Percentiles rank a stretch among this genome's conserved stretches.
phyloP scores from a whole-genome alignment of 129 eudicot genomes.

The Erigeron canadensis region DNA sequence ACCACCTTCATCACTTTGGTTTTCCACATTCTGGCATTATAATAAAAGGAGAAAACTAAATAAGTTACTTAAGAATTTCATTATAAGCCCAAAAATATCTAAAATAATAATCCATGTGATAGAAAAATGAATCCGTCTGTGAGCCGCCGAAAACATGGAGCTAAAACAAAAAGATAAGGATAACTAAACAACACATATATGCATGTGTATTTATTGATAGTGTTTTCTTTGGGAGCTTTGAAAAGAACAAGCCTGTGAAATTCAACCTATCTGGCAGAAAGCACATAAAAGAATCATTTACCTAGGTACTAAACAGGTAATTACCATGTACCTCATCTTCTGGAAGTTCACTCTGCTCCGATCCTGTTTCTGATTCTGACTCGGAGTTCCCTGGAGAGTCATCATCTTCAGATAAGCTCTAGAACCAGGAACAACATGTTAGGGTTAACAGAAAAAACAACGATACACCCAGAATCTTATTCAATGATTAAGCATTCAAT shows the following conservation, averaged over 20 bases:
- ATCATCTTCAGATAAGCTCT: conserved; percentile 40
- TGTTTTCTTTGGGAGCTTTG: conserved; percentile 2
- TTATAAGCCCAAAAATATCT: background rate
- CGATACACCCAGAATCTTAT: no score
- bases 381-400: conserved; percentile 26
- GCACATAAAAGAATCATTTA: no score
- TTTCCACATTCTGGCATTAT: conserved; percentile 33
- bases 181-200: background rate
- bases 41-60: conserved; percentile 8
- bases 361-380: conserved; percentile 44
- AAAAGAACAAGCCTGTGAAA: background rate
- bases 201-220: background rate
- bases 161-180: background rate
- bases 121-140: background rate
- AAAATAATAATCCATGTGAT: background rate
- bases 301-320: conserved; percentile 3
- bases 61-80: background rate
- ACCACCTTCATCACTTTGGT: conserved; percentile 31
- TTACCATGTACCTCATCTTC: conserved; percentile 59
- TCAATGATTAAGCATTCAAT: no score
- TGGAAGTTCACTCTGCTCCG: conserved; percentile 37
- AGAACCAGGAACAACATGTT: conserved; percentile 25
- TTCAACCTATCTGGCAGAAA: background rate
- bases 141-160: background rate
- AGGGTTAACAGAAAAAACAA: background rate